Evolutionary conservation across 495 filamentous ascomycete species (phyloP), one percentile per base, ranked within the genome.

Genomic region (Penicillium canariense): DNA sequence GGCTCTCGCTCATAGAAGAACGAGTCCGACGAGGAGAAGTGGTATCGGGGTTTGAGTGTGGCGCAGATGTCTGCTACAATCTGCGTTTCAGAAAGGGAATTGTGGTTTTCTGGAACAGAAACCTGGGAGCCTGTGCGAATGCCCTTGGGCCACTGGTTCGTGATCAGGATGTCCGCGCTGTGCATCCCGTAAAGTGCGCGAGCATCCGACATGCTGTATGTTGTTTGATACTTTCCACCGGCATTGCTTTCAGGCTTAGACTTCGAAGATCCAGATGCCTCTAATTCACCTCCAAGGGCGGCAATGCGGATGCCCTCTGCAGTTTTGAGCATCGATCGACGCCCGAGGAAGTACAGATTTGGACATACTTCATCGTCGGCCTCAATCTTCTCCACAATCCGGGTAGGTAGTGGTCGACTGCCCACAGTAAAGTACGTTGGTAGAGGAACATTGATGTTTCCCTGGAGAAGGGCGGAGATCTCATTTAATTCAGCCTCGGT

Each of bases 1-100:
- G 94, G 92, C 66, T 96, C 94, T 17, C 94, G 84, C 72, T 97
- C 93, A 61, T 84, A 97, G 73, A 87, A 93, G 61, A 84, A 78
- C 8, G 75, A 65, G 7, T 81, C 77, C 0, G 90, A 87, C 11
- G 81, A 70, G 12, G 87, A 83, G 67, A 98, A 87, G 70, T 97
- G 92, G 64, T 98, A 98, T 18, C 88, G 81, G 10, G 94, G 94
- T 58, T 89, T 90, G 8, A 96, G 64, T 1, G 83, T 76, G 8
- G 80, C 74, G 67, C 85, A 90, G 18, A 98, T 77, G 44, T 94
- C 89, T 5, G 90, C 80, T 23, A 86, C 58, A 61, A 77, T 91
- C 74, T 73, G 78, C 48, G 63, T 76, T 64, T 72, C 70, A 66
- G 66, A 67, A 15, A 54, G 17, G 67, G 61, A 9, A 61, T 36